A percentile compares a stretch with the other conserved stretches of the same genome.
Evolutionary conservation across 192 early-diverging fungal species (phyloP).

Genomic region (Backusella parvicylindrica): DNA sequence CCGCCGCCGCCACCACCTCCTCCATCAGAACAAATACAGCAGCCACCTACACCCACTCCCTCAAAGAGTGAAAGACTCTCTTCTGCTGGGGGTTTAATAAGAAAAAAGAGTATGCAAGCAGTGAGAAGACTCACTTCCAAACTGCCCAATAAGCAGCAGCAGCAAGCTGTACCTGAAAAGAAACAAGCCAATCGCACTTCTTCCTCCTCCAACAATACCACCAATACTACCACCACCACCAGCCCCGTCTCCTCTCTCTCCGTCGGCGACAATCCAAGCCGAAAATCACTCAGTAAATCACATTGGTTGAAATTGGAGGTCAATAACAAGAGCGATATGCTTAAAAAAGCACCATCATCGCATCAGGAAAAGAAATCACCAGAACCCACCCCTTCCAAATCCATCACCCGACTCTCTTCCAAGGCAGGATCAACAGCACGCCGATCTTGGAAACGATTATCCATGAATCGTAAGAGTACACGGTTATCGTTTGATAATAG

Average conservation of each 20-base stretch:
- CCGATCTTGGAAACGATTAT: background rate
- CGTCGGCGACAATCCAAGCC: background rate
- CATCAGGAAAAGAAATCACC: background rate
- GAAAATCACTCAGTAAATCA: background rate
- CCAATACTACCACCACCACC: background rate
- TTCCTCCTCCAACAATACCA: background rate
- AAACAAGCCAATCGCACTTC: background rate
- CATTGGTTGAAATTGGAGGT: background rate
- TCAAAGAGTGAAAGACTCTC: background rate
- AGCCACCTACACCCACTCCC: background rate
- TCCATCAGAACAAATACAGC: background rate
- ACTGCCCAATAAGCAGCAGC: background rate
- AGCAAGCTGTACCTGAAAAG: background rate
- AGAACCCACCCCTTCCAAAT: background rate
- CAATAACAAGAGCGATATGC: background rate
- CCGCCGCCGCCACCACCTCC: background rate
- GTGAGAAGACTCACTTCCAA: background rate
- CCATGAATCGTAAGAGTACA: slow-evolving; percentile 1
- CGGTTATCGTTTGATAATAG: background rate
- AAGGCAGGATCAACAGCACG: background rate
- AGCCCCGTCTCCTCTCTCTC: background rate
- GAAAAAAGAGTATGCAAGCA: slow-evolving; percentile 8
- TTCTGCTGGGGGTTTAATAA: background rate
- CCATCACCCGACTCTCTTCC: background rate
- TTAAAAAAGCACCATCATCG: background rate